phyloP scores from a whole-genome alignment of 73 alveolate species.

The Paramecium primaurelia region DNA sequence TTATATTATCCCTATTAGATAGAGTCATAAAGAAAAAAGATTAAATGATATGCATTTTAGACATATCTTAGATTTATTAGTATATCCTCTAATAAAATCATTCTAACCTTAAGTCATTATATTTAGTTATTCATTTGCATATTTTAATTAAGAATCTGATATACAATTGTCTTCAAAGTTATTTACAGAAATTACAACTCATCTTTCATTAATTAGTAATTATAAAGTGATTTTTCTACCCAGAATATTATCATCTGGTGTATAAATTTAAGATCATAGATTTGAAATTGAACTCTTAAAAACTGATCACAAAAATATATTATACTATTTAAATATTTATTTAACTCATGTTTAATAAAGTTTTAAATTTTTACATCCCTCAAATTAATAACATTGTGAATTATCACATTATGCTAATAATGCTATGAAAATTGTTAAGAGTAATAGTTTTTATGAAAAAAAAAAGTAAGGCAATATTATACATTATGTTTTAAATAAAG shows the following conservation, averaged over 20 bases:
- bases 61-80: constrained; percentile 23
- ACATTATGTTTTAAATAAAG: not conserved
- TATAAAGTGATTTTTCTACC: constrained; percentile 37
- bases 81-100: constrained; percentile 12
- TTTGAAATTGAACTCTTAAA: constrained; percentile 7
- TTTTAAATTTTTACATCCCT: not conserved
- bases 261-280: not conserved
- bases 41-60: constrained; percentile 53
- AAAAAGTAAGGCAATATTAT: not conserved
- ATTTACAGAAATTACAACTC: constrained; percentile 25
- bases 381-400: not conserved
- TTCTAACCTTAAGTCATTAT: constrained; percentile 37
- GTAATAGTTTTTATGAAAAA: constrained; percentile 37
- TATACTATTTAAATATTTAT: constrained; percentile 4
- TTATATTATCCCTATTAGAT: constrained; percentile 18
- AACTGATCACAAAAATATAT: not conserved
- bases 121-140: constrained; percentile 48
- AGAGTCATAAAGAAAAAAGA: not conserved
- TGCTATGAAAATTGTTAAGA: constrained; percentile 43
- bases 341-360: not conserved
- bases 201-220: not conserved
- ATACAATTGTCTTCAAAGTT: constrained; percentile 18
- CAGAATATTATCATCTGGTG: not conserved
- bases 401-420: constrained; percentile 25
- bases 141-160: constrained; percentile 37